Evolutionary conservation across 1,284 basidiomycete genomes (phyloP).

Genomic region (Ganoderma sp.): DNA sequence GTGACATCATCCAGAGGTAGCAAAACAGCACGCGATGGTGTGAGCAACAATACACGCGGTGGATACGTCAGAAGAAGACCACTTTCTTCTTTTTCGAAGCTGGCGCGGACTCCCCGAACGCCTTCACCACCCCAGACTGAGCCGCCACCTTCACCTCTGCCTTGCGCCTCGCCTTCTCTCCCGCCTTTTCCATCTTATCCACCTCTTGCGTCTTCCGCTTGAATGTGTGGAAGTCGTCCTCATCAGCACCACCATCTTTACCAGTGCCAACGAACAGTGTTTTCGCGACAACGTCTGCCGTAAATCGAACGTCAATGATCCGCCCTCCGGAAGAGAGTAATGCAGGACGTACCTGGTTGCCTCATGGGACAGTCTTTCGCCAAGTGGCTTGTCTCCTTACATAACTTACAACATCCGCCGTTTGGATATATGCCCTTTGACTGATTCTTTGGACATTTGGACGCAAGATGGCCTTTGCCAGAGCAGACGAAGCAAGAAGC

Average conservation of each 20-base stretch:
- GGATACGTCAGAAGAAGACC: constrained; percentile 53
- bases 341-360: constrained; percentile 54
- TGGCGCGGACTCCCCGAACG: constrained; percentile 44
- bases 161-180: constrained; percentile 50
- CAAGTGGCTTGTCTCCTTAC: constrained; percentile 83
- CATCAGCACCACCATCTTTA: constrained; percentile 77
- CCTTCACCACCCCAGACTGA: constrained; percentile 52
- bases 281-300: constrained; percentile 40
- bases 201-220: constrained; percentile 67
- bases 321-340: not conserved
- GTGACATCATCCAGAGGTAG: no score
- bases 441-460: constrained; percentile 81
- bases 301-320: constrained; percentile 11
- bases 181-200: constrained; percentile 60
- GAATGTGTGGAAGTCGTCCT: constrained; percentile 90
- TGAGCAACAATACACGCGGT: constrained; percentile 19
- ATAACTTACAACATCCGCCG: constrained; percentile 90
- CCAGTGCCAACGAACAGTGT: constrained; percentile 57
- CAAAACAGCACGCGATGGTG: not conserved
- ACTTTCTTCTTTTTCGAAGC: constrained; percentile 55
- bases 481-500: constrained; percentile 94
- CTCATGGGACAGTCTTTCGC: constrained; percentile 82
- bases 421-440: constrained; percentile 88
- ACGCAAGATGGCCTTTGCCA: constrained; percentile 80
- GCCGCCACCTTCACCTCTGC: constrained; percentile 52